A percentile compares a stretch with the other conserved stretches of the same genome.
Evolutionary conservation across 805 yeast genomes (phyloP).

Genomic region (Komagataella phaffii): DNA sequence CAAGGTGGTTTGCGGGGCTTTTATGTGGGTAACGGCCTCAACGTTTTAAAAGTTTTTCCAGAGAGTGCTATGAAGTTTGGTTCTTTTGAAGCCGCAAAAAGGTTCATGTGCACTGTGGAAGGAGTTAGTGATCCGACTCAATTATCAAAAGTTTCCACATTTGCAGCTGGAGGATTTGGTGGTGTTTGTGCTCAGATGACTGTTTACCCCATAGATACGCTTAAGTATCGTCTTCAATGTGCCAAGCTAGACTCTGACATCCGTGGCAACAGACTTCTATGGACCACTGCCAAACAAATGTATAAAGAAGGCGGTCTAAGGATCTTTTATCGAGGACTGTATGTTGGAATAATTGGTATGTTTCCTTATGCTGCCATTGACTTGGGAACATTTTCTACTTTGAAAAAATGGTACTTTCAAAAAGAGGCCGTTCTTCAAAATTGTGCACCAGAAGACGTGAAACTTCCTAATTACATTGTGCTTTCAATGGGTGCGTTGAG

Average conservation of each 20-base stretch:
- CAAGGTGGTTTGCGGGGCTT: conserved; percentile 84
- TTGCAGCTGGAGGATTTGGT: conserved; percentile 90
- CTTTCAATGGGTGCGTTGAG: conserved; percentile 88
- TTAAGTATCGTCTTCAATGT: conserved; percentile 89
- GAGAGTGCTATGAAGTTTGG: conserved; percentile 98
- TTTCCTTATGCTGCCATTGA: conserved; percentile 97
- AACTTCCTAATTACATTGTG: conserved; percentile 66
- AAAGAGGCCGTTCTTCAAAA: conserved; percentile 43
- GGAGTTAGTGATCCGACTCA: conserved; percentile 61
- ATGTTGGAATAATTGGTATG: conserved; percentile 89
- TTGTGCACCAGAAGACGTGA: conserved; percentile 50
- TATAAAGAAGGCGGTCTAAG: conserved; percentile 65
- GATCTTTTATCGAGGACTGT: conserved; percentile 75
- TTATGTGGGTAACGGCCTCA: conserved; percentile 91
- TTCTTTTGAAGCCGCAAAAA: conserved; percentile 79
- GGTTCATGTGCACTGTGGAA: conserved; percentile 58
- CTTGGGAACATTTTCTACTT: conserved; percentile 80
- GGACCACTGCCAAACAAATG: conserved; percentile 65
- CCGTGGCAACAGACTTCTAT: conserved; percentile 47
- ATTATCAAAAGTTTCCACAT: conserved; percentile 66
- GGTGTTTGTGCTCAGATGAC: conserved; percentile 89
- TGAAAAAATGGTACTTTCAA: conserved; percentile 63
- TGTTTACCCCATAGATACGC: conserved; percentile 91
- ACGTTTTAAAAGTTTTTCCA: conserved; percentile 88
- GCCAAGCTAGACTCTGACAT: conserved; percentile 57